Evolutionary conservation across 306 rosid genomes (phyloP).

Genomic region (Cucumis cinereus): DNA sequence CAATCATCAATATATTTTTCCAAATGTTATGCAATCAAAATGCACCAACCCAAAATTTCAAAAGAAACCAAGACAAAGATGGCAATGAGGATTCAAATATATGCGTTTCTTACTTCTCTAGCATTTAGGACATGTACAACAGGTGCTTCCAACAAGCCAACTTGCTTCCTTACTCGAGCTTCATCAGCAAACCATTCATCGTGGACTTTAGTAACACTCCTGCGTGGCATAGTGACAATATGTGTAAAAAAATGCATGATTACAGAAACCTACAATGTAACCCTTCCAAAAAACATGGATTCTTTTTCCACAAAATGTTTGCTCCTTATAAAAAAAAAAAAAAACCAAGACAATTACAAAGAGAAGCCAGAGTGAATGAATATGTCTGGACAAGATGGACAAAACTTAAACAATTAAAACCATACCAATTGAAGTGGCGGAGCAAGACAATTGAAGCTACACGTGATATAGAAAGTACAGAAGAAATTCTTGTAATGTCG

Average conservation of each 20-base stretch:
- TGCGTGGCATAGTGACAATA: background rate
- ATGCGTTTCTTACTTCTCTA: conserved; percentile 5
- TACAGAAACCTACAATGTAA: background rate
- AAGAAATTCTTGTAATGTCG: conserved; percentile 40
- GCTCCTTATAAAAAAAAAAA: background rate
- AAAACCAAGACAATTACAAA: background rate
- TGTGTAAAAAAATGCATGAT: background rate
- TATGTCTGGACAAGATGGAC: background rate
- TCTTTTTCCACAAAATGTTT: background rate
- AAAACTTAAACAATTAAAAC: background rate
- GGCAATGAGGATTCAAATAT: background rate
- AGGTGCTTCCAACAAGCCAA: conserved; percentile 53
- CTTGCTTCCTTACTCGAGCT: conserved; percentile 32
- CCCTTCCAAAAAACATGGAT: background rate
- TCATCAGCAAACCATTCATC: conserved; percentile 82
- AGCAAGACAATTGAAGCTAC: conserved; percentile 50
- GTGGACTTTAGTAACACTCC: conserved; percentile 49
- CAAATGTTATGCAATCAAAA: background rate
- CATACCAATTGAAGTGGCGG: conserved; percentile 53
- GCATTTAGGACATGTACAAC: conserved; percentile 19
- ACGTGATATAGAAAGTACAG: conserved; percentile 43
- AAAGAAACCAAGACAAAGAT: background rate
- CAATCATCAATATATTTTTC: background rate
- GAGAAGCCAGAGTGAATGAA: background rate
- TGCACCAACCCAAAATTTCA: background rate